Conservation (phyloP, 202 grass and related monocot genomes). For the Schoenoplectus tabernaemontani region DNA sequence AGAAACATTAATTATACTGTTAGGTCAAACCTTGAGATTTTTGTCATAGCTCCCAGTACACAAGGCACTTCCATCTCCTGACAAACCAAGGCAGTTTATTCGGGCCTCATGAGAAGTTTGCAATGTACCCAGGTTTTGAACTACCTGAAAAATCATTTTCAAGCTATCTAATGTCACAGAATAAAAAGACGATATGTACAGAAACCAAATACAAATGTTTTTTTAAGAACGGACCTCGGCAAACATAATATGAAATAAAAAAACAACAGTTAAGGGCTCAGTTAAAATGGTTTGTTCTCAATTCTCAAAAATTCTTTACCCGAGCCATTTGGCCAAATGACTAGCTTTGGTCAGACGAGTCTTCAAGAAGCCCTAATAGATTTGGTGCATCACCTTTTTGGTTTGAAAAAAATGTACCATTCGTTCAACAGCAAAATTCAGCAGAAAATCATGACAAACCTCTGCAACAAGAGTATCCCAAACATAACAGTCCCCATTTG, state of each 20-base stretch:
- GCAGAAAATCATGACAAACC: constrained; percentile 35
- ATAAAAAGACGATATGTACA: background rate
- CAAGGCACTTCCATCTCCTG: constrained; percentile 94
- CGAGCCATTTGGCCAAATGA: background rate
- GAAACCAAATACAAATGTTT: background rate
- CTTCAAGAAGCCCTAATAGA: background rate
- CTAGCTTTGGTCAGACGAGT: background rate
- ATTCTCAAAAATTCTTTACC: background rate
- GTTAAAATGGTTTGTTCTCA: background rate
- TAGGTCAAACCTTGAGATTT: constrained; percentile 87
- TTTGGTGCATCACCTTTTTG: background rate
- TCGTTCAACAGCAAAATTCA: background rate
- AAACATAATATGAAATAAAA: background rate
- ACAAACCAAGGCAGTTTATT: constrained; percentile 90
- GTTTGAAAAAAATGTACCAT: background rate
- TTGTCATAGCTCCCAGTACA: constrained; percentile 99
- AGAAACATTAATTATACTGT: background rate
- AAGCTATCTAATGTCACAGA: background rate
- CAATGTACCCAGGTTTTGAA: constrained; percentile 81
- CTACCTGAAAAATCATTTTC: constrained; percentile 34
- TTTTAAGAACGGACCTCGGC: background rate
- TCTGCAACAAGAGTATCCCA: constrained; percentile 95
- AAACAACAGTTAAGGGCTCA: background rate
- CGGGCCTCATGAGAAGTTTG: constrained; percentile 77
- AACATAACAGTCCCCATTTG: constrained; percentile 91